Evolutionary conservation across 1,284 basidiomycete genomes (phyloP).

Genomic region (Naganishia sp.): DNA sequence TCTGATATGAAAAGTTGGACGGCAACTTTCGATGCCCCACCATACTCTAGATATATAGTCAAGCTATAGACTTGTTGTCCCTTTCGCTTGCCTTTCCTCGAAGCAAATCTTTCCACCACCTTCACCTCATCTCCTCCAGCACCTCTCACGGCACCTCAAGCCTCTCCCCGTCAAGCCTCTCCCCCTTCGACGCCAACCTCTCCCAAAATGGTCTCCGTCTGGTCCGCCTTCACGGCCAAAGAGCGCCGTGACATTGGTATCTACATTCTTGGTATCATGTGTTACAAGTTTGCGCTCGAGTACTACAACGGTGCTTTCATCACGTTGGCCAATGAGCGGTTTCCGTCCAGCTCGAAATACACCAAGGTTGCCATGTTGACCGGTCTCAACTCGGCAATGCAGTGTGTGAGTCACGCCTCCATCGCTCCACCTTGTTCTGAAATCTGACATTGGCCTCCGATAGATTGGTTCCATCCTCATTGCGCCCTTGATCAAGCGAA

Average conservation of each 20-base stretch:
- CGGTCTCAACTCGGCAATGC: slow-evolving; percentile 37
- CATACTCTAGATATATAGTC: no score
- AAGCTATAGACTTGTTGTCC: no score
- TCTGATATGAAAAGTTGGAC: no score
- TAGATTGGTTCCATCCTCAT: slow-evolving; percentile 38
- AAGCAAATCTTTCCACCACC: no score
- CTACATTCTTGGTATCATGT: slow-evolving; percentile 37
- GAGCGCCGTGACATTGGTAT: slow-evolving; percentile 35
- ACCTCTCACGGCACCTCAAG: not conserved
- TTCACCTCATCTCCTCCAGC: no score
- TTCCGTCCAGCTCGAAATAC: slow-evolving; percentile 34
- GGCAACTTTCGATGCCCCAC: no score
- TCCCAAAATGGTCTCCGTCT: slow-evolving; percentile 19
- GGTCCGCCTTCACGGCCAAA: slow-evolving; percentile 25
- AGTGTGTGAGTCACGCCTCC: slow-evolving; percentile 31
- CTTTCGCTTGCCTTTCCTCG: no score
- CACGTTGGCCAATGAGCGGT: slow-evolving; percentile 37
- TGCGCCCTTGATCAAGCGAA: slow-evolving; percentile 46
- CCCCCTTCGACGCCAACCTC: not conserved
- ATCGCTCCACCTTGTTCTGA: not conserved
- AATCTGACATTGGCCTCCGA: not conserved
- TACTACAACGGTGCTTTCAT: slow-evolving; percentile 37
- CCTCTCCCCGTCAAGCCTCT: not conserved
- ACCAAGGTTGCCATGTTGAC: slow-evolving; percentile 35
- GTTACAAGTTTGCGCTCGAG: slow-evolving; percentile 38